phyloP scores from a whole-genome alignment of 2,329 filamentous ascomycete species.

The Emericellopsis atlantica region DNA sequence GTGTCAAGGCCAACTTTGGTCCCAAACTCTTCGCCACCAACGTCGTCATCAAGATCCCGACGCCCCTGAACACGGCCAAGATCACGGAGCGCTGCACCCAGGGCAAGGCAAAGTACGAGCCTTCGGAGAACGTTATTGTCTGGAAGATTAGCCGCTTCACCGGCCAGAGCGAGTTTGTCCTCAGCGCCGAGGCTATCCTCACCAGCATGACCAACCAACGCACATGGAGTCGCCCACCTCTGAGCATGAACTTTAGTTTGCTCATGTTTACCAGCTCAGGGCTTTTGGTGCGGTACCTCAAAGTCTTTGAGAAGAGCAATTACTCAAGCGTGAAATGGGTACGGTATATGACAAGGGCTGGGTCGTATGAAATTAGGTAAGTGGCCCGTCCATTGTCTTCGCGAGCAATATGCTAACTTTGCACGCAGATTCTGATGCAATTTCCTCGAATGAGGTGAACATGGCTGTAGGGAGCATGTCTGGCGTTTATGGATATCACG shows the following conservation, averaged over 20 bases:
- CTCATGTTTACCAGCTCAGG: conserved; percentile 98
- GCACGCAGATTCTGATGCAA: not conserved
- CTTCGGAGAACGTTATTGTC: conserved; percentile 92
- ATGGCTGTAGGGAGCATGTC: conserved; percentile 1
- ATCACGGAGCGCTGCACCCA: conserved; percentile 89
- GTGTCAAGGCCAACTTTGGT: conserved; percentile 93
- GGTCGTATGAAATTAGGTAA: conserved; percentile 92
- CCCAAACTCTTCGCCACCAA: conserved; percentile 95
- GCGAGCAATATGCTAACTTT: not conserved
- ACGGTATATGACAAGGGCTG: conserved; percentile 94
- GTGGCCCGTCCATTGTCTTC: conserved; percentile 5
- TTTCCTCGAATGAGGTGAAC: not conserved
- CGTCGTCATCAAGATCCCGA: conserved; percentile 86
- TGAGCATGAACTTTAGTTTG: conserved; percentile 84
- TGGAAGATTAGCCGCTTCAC: conserved; percentile 99
- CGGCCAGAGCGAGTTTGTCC: conserved; percentile 90
- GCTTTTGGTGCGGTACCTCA: conserved; percentile 82
- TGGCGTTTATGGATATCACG: conserved; percentile 1
- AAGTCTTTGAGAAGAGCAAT: conserved; percentile 99
- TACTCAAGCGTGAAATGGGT: conserved; percentile 99
- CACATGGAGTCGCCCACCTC: conserved; percentile 85
- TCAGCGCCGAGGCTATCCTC: conserved; percentile 84
- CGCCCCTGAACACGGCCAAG: conserved; percentile 88
- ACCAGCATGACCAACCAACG: conserved; percentile 98
- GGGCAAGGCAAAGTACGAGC: conserved; percentile 97